Percentiles rank a stretch among this genome's conserved stretches.
Evolutionary conservation across 768 basidiomycete genomes (phyloP).

Genomic region (Tulasnella sp.): DNA sequence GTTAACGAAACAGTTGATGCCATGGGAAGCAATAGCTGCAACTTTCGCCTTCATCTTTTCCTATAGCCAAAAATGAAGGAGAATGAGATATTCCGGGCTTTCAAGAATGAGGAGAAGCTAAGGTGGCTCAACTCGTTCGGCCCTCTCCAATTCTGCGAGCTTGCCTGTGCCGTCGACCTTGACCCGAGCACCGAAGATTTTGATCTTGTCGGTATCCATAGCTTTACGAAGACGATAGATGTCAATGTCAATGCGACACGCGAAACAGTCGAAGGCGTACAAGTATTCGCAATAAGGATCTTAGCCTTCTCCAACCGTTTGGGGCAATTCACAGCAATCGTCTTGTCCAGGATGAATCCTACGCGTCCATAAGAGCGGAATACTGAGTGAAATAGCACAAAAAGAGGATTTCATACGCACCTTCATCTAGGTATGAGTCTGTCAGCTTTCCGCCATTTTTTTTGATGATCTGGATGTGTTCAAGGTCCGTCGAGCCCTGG

Average conservation of each 20-base stretch:
- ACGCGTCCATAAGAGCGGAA: not conserved
- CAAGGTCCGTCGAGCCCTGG: slow-evolving; percentile 90
- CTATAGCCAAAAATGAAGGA: slow-evolving; percentile 34
- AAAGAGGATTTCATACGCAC: slow-evolving; percentile 33
- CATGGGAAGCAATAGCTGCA: slow-evolving; percentile 84
- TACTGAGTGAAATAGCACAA: not conserved
- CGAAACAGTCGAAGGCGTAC: slow-evolving; percentile 41
- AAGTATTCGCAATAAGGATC: slow-evolving; percentile 97
- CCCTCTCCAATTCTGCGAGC: slow-evolving; percentile 94
- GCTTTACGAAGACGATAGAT: slow-evolving; percentile 40
- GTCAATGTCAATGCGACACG: not conserved
- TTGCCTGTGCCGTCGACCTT: slow-evolving; percentile 96
- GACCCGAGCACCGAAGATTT: slow-evolving; percentile 93
- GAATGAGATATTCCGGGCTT: not conserved
- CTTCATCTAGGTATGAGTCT: slow-evolving; percentile 96
- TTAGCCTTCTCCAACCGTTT: slow-evolving; percentile 92
- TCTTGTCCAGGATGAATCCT: slow-evolving; percentile 98
- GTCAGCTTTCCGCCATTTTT: slow-evolving; percentile 98
- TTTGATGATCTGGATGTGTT: slow-evolving; percentile 99
- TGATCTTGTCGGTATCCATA: slow-evolving; percentile 99
- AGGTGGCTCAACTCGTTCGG: slow-evolving; percentile 57
- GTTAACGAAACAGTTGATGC: slow-evolving; percentile 96
- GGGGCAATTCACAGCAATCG: slow-evolving; percentile 87
- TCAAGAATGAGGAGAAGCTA: not conserved
- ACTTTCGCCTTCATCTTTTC: slow-evolving; percentile 99